Evolutionary conservation across 495 filamentous ascomycete species (phyloP).

Genomic region (Tuber indicum): DNA sequence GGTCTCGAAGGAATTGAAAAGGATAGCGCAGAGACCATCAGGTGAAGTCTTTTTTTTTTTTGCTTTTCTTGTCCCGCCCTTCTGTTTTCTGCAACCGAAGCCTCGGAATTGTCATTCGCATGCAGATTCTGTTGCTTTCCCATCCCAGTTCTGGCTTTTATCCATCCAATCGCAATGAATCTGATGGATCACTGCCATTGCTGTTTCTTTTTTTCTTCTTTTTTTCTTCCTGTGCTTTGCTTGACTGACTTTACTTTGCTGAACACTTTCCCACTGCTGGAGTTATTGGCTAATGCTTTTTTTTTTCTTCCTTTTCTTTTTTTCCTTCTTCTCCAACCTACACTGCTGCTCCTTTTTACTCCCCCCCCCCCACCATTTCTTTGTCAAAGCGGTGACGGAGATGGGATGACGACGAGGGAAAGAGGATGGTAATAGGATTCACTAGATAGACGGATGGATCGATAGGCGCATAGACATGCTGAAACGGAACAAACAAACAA

Average conservation of each 20-base stretch:
- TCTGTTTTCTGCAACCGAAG: conserved; percentile 5
- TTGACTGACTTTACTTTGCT: background rate
- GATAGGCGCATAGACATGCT: background rate
- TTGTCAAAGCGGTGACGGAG: background rate
- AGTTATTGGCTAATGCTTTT: conserved; percentile 4
- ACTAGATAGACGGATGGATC: background rate
- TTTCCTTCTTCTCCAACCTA: background rate
- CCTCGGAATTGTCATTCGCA: background rate
- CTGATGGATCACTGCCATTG: conserved; percentile 1
- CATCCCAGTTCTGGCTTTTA: background rate
- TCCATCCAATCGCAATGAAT: conserved; percentile 5
- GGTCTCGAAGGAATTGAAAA: conserved; percentile 76
- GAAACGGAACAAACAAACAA: background rate
- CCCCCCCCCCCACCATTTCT: background rate
- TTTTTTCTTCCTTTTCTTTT: background rate
- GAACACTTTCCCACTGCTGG: background rate
- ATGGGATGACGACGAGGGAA: background rate
- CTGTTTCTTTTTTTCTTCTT: conserved; percentile 8
- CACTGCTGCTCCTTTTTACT: background rate
- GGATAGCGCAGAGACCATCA: conserved; percentile 49
- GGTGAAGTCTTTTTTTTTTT: conserved; percentile 25
- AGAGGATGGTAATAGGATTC: background rate
- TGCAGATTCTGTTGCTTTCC: background rate
- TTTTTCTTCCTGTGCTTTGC: conserved; percentile 1
- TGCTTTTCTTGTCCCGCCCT: background rate